Conservation (phyloP, 2,329 filamentous ascomycete genomes). For the Fusarium sp. region DNA sequence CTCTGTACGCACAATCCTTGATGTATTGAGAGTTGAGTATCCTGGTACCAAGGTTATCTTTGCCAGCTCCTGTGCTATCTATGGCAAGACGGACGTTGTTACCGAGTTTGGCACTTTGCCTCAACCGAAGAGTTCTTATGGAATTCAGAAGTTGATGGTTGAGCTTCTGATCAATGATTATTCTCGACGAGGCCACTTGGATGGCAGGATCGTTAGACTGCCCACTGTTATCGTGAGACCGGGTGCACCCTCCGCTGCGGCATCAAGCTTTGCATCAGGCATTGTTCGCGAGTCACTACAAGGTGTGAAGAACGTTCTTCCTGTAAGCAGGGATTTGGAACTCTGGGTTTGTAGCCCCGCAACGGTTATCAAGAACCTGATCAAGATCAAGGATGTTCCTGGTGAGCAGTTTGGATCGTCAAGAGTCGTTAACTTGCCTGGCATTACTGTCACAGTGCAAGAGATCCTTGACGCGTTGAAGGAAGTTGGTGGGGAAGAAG, state of each 20-base stretch:
- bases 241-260: conserved; percentile 69
- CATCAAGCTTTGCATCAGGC: conserved; percentile 69
- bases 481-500: conserved; percentile 59
- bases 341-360: conserved; percentile 65
- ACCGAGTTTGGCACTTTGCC: conserved; percentile 45
- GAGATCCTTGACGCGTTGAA: conserved; percentile 63
- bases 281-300: conserved; percentile 68
- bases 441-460: conserved; percentile 62
- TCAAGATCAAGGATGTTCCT: conserved; percentile 56
- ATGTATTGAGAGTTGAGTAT: conserved; percentile 57
- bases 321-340: conserved; percentile 58
- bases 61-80: conserved; percentile 70
- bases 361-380: conserved; percentile 60
- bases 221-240: conserved; percentile 71
- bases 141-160: conserved; percentile 70
- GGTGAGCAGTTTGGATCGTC: conserved; percentile 51
- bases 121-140: conserved; percentile 67
- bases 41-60: conserved; percentile 67
- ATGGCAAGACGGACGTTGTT: conserved; percentile 52
- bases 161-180: conserved; percentile 55
- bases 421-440: conserved; percentile 63
- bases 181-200: conserved; percentile 63
- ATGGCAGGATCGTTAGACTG: conserved; percentile 66
- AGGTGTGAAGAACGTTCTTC: conserved; percentile 58
- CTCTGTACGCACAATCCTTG: conserved; percentile 64